Percentiles rank a stretch among this genome's conserved stretches.
Evolutionary conservation across 1,284 basidiomycete species (phyloP).

Genomic region (Ustilago trichophora): DNA sequence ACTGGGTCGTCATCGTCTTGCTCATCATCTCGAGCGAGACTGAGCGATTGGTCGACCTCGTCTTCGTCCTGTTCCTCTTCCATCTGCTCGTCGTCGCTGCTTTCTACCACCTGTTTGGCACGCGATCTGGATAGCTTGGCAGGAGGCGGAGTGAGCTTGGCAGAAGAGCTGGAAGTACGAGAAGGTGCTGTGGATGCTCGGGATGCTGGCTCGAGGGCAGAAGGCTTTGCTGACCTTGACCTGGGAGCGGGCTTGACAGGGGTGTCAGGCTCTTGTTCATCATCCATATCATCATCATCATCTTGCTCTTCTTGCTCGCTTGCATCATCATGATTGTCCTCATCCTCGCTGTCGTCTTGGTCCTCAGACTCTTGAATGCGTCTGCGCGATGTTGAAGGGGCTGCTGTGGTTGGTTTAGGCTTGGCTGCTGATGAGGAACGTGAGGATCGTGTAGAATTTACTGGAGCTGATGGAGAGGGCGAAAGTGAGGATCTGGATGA

Average conservation of each 20-base stretch:
- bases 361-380: constrained; percentile 38
- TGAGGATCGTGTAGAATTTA: constrained; percentile 11
- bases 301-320: too few species aligned
- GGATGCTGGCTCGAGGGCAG: constrained; percentile 4
- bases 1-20: constrained; percentile 3
- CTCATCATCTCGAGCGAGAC: constrained; percentile 13
- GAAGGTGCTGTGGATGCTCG: constrained; percentile 15
- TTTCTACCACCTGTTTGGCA: constrained; percentile 20
- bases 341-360: neutral
- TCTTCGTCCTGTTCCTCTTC: constrained; percentile 22
- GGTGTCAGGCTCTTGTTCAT: constrained; percentile 23
- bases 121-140: constrained; percentile 25
- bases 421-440: constrained; percentile 15
- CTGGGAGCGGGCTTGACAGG: constrained; percentile 25
- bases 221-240: constrained; percentile 17
- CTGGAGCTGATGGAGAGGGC: constrained; percentile 16
- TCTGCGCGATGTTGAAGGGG: constrained; percentile 23
- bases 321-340: too few species aligned
- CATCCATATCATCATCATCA: constrained; percentile 11
- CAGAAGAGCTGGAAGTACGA: constrained; percentile 6
- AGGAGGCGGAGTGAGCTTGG: constrained; percentile 11
- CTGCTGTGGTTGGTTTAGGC: constrained; percentile 10
- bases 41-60: constrained; percentile 30
- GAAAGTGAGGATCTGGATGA: constrained; percentile 12
- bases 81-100: constrained; percentile 31